Conservation (phyloP, 352 stramenopile genomes). For the Phytophthora pisi region DNA sequence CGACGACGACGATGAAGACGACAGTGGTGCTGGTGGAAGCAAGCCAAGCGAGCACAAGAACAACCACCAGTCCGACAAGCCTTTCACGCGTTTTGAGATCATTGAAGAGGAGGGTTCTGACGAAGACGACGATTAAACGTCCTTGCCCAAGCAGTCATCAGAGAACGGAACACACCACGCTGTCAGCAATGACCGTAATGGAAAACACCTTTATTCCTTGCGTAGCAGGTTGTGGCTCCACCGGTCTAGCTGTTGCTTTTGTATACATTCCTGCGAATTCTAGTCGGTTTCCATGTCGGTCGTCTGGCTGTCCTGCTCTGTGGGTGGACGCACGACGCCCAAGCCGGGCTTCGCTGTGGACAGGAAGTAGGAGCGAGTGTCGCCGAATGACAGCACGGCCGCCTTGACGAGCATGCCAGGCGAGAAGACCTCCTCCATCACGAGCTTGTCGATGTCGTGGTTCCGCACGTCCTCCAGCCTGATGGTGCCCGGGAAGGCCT, state of each 20-base stretch:
- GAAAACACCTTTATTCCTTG: slow-evolving; percentile 20
- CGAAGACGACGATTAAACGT: slow-evolving; percentile 36
- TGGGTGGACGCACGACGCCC: slow-evolving; percentile 56
- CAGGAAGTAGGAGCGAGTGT: slow-evolving; percentile 87
- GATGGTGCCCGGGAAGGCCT: slow-evolving; percentile 82
- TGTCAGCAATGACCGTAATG: slow-evolving; percentile 16
- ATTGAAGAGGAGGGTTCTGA: slow-evolving; percentile 50
- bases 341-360: slow-evolving; percentile 77
- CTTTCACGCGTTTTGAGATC: slow-evolving; percentile 72
- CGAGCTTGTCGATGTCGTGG: slow-evolving; percentile 82
- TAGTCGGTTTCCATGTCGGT: slow-evolving; percentile 60
- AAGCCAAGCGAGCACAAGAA: slow-evolving; percentile 3
- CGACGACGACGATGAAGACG: slow-evolving; percentile 1
- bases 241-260: slow-evolving; percentile 5
- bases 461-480: slow-evolving; percentile 80
- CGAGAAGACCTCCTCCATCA: slow-evolving; percentile 79
- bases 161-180: background rate
- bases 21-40: background rate
- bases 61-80: slow-evolving; percentile 34
- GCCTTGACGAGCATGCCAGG: slow-evolving; percentile 78
- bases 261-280: slow-evolving; percentile 28
- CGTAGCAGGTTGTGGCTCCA: slow-evolving; percentile 3
- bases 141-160: background rate
- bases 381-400: slow-evolving; percentile 82
- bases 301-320: slow-evolving; percentile 39